Evolutionary conservation across 768 basidiomycete species (phyloP).

Genomic region (Tulasnella sp.): DNA sequence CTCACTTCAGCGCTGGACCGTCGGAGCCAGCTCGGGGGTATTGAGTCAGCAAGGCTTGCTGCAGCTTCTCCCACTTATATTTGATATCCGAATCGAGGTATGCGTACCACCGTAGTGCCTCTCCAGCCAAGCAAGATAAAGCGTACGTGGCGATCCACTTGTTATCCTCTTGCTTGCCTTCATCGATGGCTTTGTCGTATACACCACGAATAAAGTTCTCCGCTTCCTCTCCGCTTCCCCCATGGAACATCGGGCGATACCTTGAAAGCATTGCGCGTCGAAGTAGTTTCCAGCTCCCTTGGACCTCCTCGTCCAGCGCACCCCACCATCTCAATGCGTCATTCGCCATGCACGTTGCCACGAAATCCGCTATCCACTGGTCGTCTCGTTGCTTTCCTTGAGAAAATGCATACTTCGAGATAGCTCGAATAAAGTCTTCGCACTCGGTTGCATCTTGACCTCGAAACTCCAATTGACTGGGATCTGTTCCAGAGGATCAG

Average conservation of each 20-base stretch:
- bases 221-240: not conserved
- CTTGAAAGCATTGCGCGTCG: not conserved
- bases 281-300: not conserved
- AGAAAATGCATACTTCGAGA: not conserved
- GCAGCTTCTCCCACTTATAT: not conserved
- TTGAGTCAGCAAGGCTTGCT: not conserved
- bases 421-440: not conserved
- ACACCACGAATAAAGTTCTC: not conserved
- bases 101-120: not conserved
- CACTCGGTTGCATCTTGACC: not conserved
- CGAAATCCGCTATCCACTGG: not conserved
- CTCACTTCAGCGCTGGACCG: not conserved
- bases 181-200: not conserved
- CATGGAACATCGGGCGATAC: not conserved
- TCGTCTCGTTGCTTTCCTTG: constrained; percentile 11
- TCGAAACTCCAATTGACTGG: not conserved
- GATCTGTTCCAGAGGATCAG: not conserved
- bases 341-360: not conserved
- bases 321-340: constrained; percentile 12
- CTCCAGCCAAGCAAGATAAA: not conserved
- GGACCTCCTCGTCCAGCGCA: not conserved
- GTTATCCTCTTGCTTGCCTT: not conserved
- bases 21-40: not conserved
- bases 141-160: not conserved
- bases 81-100: not conserved